Conservation (phyloP, 306 rosid species). For the Clitoria ternatea region DNA sequence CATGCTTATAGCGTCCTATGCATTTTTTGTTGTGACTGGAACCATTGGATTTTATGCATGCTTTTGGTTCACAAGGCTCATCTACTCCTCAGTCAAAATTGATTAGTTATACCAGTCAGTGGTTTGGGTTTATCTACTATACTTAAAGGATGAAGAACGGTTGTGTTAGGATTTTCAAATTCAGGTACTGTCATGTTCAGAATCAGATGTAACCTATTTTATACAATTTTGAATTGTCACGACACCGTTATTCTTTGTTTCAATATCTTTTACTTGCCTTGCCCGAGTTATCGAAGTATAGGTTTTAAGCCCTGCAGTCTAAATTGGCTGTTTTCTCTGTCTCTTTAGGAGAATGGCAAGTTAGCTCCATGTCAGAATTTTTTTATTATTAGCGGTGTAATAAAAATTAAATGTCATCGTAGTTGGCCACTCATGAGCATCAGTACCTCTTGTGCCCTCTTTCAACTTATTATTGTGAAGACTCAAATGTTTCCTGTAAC, state of each 20-base stretch:
- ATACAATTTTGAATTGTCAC: slow-evolving; percentile 73
- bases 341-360: neutral
- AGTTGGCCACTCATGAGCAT: neutral
- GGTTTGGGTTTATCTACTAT: slow-evolving; percentile 19
- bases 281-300: slow-evolving; percentile 28
- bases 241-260: slow-evolving; percentile 53
- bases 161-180: slow-evolving; percentile 57
- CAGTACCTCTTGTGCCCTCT: neutral
- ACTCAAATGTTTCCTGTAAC: neutral
- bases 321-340: slow-evolving; percentile 9
- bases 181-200: slow-evolving; percentile 46
- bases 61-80: slow-evolving; percentile 99
- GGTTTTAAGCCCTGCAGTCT: slow-evolving; percentile 19
- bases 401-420: neutral
- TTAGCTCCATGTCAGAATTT: neutral
- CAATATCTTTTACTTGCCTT: slow-evolving; percentile 40
- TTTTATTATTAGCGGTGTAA: neutral
- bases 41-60: slow-evolving; percentile 94
- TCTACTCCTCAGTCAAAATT: slow-evolving; percentile 95
- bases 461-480: neutral
- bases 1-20: slow-evolving; percentile 92
- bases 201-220: slow-evolving; percentile 62
- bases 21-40: slow-evolving; percentile 91
- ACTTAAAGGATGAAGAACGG: slow-evolving; percentile 34
- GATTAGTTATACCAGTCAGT: slow-evolving; percentile 45